Base-by-base conservation (phyloP, 75 land plant genomes). In the Cryptomeria japonica region DNA sequence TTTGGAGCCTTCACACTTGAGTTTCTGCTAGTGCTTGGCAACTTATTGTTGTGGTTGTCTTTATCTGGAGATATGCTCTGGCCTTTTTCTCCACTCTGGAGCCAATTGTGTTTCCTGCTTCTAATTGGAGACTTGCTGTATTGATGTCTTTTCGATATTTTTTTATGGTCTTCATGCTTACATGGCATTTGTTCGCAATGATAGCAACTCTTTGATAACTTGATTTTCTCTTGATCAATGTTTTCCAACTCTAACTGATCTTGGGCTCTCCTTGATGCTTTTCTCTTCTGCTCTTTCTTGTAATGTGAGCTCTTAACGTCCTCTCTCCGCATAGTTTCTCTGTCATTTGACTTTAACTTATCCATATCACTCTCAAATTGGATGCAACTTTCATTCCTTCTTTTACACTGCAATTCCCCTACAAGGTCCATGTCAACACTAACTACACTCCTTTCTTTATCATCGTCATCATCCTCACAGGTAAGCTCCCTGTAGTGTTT, bases 121-220 rank as follows among this genome's bases (percentile, higher is more conserved):
- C 84, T 82, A 32, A 49, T 46, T 42, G 84, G 84, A 44, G 84
- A 82, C 84, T 82, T 82, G 34, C 34, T 28, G 34, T 82, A 11
- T 44, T 4, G 49, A 42, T 82, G 47, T 46, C 15, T 28, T 44
- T 34, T 44, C 3, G 46, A n/a, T 46, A 44, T 25, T 34, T n/a
- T 44, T 82, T 19, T 46, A 82, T 13, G 1, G 49, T 82, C 84
- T 82, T 44, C 44, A 44, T 82, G 84, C 22, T 44, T 82, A 41
- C 47, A 25, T 25, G 25, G 37, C 53, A 61, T 51, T 84, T 84
- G 31, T 2, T 7, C 19, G 15, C 19, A 19, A 36, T 18, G 61
- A 55, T 55, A 19, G 15, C 41, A 8, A 49, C 58, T 85, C 64
- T 39, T 84, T 15, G 86, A 85, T 56, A 14, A 85, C 86, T 55